These are phyloP conservation scores for Mucor ambiguus DNA, from an alignment of 371 early-diverging fungal species.

Conservation along the genomic window DNA sequence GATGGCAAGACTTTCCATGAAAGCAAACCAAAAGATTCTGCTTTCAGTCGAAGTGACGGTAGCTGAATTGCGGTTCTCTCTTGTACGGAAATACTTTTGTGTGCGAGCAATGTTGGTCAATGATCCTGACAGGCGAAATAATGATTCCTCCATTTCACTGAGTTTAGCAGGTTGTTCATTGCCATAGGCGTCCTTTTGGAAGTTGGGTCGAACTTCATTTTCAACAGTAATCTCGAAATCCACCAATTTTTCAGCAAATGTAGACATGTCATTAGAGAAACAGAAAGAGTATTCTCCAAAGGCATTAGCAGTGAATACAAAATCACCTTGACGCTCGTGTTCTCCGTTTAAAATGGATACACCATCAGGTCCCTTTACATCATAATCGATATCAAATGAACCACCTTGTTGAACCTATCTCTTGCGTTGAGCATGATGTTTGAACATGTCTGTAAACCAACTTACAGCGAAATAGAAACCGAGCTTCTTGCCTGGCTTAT, in stretches of 20 bases:
- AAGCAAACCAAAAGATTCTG: constrained; percentile 88
- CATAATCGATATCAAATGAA: constrained; percentile 89
- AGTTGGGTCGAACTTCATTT: constrained; percentile 62
- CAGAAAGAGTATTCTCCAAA: constrained; percentile 92
- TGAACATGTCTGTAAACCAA: constrained; percentile 17
- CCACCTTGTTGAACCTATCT: constrained; percentile 68
- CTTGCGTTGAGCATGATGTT: not conserved
- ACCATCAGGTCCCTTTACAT: constrained; percentile 71
- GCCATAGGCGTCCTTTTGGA: constrained; percentile 19
- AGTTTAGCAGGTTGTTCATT: constrained; percentile 46
- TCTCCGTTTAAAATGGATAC: constrained; percentile 68
- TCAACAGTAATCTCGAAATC: constrained; percentile 91
- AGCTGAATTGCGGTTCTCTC: constrained; percentile 85
- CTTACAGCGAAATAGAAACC: constrained; percentile 97
- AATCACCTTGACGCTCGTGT: constrained; percentile 90
- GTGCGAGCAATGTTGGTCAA: constrained; percentile 67
- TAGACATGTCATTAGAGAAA: constrained; percentile 89
- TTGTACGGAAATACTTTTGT: constrained; percentile 82
- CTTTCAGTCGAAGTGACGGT: constrained; percentile 81
- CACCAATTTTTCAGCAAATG: constrained; percentile 86
- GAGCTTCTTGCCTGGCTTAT: constrained; percentile 79
- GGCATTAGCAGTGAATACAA: constrained; percentile 78
- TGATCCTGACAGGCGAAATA: constrained; percentile 55
- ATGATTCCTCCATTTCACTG: constrained; percentile 69
- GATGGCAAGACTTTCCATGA: constrained; percentile 72